A percentile compares a stretch with the other conserved stretches of the same genome.
Evolutionary conservation across 176 grass and related monocot genomes (phyloP).

Genomic region (Bothriochloa decipiens): DNA sequence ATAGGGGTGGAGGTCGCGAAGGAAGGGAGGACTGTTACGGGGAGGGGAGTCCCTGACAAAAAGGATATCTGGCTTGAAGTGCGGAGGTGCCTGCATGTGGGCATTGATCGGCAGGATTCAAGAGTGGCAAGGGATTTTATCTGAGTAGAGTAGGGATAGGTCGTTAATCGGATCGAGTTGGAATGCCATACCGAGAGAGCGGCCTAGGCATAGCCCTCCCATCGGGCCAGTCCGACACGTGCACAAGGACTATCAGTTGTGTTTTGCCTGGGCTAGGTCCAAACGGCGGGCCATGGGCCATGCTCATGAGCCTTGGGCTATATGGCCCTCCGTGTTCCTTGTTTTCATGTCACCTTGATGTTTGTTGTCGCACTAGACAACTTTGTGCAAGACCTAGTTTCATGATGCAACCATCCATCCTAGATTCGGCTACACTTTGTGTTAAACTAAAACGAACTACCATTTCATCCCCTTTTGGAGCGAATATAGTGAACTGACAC

Average conservation of each 20-base stretch:
- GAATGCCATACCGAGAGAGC: too few species aligned
- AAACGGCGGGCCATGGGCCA: too few species aligned
- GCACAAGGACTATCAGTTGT: too few species aligned
- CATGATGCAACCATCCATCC: neutral
- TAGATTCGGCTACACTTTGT: neutral
- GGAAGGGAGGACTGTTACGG: neutral
- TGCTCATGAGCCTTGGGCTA: too few species aligned
- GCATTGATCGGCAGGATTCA: too few species aligned
- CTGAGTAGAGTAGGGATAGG: neutral
- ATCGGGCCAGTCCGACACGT: rapidly evolving
- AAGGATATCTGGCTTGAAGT: neutral
- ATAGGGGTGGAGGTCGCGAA: neutral
- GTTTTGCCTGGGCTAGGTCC: too few species aligned
- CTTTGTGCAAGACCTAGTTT: neutral
- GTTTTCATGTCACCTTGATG: neutral
- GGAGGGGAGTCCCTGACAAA: neutral
- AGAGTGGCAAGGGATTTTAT: neutral
- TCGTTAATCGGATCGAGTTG: neutral
- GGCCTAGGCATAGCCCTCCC: too few species aligned
- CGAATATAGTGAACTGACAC: neutral
- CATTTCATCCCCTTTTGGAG: neutral
- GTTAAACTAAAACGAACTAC: neutral
- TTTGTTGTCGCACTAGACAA: neutral
- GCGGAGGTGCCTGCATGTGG: neutral
- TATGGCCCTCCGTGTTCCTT: neutral